Base-by-base conservation (phyloP, 495 filamentous ascomycete species). In the Aspergillus incahuasiensis region DNA sequence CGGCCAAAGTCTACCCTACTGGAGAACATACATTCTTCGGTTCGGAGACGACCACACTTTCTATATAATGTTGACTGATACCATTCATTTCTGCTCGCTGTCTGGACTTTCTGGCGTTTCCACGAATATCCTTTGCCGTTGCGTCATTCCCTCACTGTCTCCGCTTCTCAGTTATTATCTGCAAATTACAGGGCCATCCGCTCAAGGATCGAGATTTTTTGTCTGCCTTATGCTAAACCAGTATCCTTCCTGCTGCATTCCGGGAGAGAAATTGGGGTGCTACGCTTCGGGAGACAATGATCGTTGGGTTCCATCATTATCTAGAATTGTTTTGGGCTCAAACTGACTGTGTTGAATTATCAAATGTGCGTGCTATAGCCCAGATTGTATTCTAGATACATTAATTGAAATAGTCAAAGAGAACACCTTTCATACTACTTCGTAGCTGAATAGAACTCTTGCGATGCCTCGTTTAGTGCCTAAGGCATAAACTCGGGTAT, bases 51-150 rank as follows among this genome's bases (percentile, higher is more conserved):
- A 55, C 21, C 46, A 41, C 15, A 35, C 55, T 60, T 56, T 22
- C 49, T 61, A 56, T 62, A 63, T 60, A 53, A 57, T 65, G 61
- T 70, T 67, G 68, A 63, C 66, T 71, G 72, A 74, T 73, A 73
- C 72, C 70, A 72, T 61, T 67, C 68, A 49, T 59, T 69, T 52
- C 24, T 57, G 25, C 25, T 48, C 49, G 56, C 40, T 56, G 48
- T 56, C 38, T 45, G 45, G 22, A 52, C 44, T 28, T n/a, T 66
- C 49, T 60, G 60, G 50, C 57, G 54, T 57, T 60, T 42, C 66
- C 54, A 67, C 56, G 64, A 68, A 43, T 57, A 42, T 58, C 21
- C 43, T 55, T 55, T 20, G 25, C 25, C 25, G 25, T 28, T 28
- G 25, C 25, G 4, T 28, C 25, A 8, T 28, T 28, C 25, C 8